phyloP scores from a whole-genome alignment of 495 filamentous ascomycete species.

The Penicillium verhagenii region DNA sequence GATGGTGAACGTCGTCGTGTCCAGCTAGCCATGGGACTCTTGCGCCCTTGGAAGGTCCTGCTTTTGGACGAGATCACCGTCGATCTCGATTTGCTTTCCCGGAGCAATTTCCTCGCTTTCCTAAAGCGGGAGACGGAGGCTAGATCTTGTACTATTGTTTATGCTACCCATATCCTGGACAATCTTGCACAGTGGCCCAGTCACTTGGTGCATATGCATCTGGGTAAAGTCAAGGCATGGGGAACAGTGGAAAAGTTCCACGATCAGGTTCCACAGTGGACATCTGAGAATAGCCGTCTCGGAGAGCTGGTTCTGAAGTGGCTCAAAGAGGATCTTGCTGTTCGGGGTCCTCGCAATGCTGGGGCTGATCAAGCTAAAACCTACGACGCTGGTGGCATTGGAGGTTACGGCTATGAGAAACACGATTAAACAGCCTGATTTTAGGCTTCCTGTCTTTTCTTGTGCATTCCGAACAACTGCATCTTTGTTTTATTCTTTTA shows the following conservation, averaged over 20 bases:
- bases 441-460: not conserved
- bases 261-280: conserved; percentile 37
- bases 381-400: conserved; percentile 64
- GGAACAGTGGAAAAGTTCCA: conserved; percentile 63
- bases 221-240: conserved; percentile 82
- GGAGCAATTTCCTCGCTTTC: conserved; percentile 83
- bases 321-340: conserved; percentile 78
- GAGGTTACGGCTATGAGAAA: conserved; percentile 81
- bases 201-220: conserved; percentile 91
- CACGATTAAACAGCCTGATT: conserved; percentile 27
- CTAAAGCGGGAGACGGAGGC: conserved; percentile 82
- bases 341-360: conserved; percentile 72
- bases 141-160: conserved; percentile 85
- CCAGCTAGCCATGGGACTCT: conserved; percentile 91
- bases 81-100: conserved; percentile 82
- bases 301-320: conserved; percentile 85
- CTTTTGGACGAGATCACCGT: conserved; percentile 97
- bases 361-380: conserved; percentile 64
- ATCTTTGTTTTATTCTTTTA: conserved; percentile 6
- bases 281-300: conserved; percentile 65
- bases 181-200: conserved; percentile 91
- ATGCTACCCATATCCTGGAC: conserved; percentile 96
- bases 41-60: conserved; percentile 89
- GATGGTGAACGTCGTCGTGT: conserved; percentile 91
- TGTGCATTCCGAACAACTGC: conserved; percentile 5